Base-by-base conservation (phyloP, 306 rosid genomes). In the Cotoneaster glaucophyllus region DNA sequence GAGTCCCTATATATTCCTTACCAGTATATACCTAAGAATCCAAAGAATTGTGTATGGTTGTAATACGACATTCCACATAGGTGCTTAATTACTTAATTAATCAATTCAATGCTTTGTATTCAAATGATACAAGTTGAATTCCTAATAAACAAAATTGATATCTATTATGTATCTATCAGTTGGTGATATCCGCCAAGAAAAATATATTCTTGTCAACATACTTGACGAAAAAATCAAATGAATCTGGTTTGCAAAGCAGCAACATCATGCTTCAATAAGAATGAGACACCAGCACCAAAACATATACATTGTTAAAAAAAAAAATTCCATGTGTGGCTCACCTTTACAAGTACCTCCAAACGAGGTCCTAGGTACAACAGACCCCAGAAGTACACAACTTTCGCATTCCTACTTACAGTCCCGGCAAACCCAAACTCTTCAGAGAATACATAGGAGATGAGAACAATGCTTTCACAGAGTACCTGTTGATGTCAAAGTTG, bases 361-460 rank as follows among this genome's bases (percentile, higher is more conserved):
- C 64, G 45, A 24, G 53, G 31, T n/a, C 15, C 64, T 25, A 19
- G 44, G 31, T 22, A 67, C 26, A 24, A 31, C 32, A 24, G 56
- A 19, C 15, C 67, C 11, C 44, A 43, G 44, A 43, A 43, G 21
- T 43, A 26, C 43, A 21, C 26, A 59, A 61, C 34, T 43, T 64
- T 25, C 28, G 28, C 32, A 11, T 32, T 44, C 62, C 54, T 4
- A 18, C 54, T 48, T 48, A 28, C 77, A 67, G 64, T 62, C 75
- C 32, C 80, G 45, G 63, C 69, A 50, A 66, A 45, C 24, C 14
- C 77, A 53, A 34, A 71, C 77, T 81, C 52, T 71, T 77, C 56
- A 80, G 84, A 74, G 81, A 79, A 71, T 79, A 79, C 73, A 79
- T 75, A 14, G 83, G 83, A 66, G 86, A 78, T 12, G 83, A 75